A percentile compares a stretch with the other conserved stretches of the same genome.
Conservation (phyloP, 2,329 filamentous ascomycete genomes). For the Alternaria sp. region DNA sequence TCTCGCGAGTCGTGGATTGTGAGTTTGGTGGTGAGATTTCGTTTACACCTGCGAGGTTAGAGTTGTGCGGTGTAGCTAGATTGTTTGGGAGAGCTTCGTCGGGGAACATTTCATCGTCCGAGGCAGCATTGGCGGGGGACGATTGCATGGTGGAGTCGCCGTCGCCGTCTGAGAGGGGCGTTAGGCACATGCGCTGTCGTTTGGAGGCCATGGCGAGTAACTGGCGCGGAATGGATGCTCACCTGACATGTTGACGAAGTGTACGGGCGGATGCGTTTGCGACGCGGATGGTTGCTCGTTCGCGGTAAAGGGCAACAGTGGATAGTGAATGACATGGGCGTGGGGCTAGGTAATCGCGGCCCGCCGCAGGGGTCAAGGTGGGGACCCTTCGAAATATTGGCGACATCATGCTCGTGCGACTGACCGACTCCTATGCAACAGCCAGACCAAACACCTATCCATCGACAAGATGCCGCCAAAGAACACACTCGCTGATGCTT, state of each 20-base stretch:
- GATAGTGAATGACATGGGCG: slow-evolving; percentile 22
- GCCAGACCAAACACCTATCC: slow-evolving; percentile 11
- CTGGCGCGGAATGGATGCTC: slow-evolving; percentile 1
- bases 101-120: slow-evolving; percentile 56
- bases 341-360: slow-evolving; percentile 15
- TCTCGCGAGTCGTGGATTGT: slow-evolving; percentile 49
- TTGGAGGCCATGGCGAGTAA: slow-evolving; percentile 24
- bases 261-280: slow-evolving; percentile 7
- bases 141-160: slow-evolving; percentile 67
- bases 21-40: slow-evolving; percentile 66
- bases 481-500: slow-evolving; percentile 66
- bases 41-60: slow-evolving; percentile 42
- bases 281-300: slow-evolving; percentile 6
- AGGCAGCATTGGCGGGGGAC: slow-evolving; percentile 47
- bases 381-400: slow-evolving; percentile 22
- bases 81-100: slow-evolving; percentile 49
- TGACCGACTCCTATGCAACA: background rate
- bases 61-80: slow-evolving; percentile 54
- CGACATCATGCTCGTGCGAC: slow-evolving; percentile 14
- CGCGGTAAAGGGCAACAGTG: slow-evolving; percentile 19
- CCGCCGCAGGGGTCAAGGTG: slow-evolving; percentile 23
- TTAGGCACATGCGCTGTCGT: slow-evolving; percentile 20
- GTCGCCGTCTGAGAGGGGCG: slow-evolving; percentile 57
- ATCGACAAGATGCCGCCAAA: slow-evolving; percentile 53
- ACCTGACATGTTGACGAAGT: slow-evolving; percentile 24